Evolutionary conservation across 352 stramenopile species (phyloP), one percentile per base, ranked within the genome.

Genomic region (Phytophthora hibernalis): DNA sequence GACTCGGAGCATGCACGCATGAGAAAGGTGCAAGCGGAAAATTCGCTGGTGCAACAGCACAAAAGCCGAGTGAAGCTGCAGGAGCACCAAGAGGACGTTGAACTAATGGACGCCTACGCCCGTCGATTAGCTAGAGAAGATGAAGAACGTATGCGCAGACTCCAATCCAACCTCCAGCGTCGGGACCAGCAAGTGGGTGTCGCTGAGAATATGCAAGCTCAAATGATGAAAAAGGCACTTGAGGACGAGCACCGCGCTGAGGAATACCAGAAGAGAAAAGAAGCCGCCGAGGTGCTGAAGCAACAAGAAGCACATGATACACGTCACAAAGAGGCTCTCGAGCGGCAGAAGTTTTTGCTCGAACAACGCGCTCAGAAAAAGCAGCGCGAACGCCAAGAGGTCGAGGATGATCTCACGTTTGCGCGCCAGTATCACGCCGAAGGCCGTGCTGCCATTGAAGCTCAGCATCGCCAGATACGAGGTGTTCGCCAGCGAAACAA

Each of bases 81-180:
- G 26, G 83, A 92, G 43, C 79, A 88, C 48, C 63, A 75, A 35
- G 73, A 87, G 28, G 83, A 92, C 45, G 79, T 89, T 22, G 73
- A 89, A 54, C 73, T 92, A 33, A 92, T 92, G 83, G 77, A 89
- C 31, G 79, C 68, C 30, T 92, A 92, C 54, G 83, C 83, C 8
- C 75, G 72, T 13, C 79, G 81, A 9, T 68, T 92, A 1, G 83
- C 66, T 10, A 70, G 71, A 54, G 83, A 92, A 52, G 83, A 92
- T 26, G 70, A 85, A n/a, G 76, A 82, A 26, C 80, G 83, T 0
- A 77, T 85, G 67, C 43, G 52, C 8, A 64, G 69, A 13, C 67
- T 90, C 4, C 68, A 89, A 52, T 55, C 63, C 9, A 85, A 77
- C 24, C 67, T 90, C 1, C 66, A 79, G 59, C 77, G 71, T 28